These are phyloP conservation scores for Rostrohypoxylon terebratum DNA, from an alignment of 495 filamentous ascomycete genomes.

Conservation along the genomic window DNA sequence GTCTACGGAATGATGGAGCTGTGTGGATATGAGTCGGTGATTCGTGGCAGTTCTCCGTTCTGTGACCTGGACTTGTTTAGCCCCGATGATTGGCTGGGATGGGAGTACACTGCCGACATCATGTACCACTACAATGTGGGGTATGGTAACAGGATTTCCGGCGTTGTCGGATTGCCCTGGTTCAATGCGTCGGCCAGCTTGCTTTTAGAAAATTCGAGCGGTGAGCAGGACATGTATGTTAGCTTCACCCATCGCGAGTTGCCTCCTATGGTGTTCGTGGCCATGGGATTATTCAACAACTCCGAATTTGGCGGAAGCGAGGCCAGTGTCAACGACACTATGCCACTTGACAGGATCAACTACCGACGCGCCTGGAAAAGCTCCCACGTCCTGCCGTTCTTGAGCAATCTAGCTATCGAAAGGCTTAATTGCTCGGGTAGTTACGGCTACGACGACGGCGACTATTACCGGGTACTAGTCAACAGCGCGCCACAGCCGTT, in stretches of 20 bases:
- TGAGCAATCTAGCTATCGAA: slow-evolving; percentile 59
- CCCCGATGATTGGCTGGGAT: slow-evolving; percentile 62
- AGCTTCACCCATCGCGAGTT: slow-evolving; percentile 65
- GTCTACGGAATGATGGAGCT: slow-evolving; percentile 63
- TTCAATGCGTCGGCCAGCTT: slow-evolving; percentile 57
- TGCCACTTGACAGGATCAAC: slow-evolving; percentile 62
- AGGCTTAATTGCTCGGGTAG: slow-evolving; percentile 54
- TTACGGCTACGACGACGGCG: slow-evolving; percentile 51
- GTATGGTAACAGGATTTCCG: slow-evolving; percentile 57
- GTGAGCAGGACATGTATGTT: slow-evolving; percentile 58
- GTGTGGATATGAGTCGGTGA: slow-evolving; percentile 64
- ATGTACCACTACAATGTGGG: slow-evolving; percentile 63
- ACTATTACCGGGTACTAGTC: slow-evolving; percentile 54
- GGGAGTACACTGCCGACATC: slow-evolving; percentile 62
- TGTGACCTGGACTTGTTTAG: slow-evolving; percentile 59
- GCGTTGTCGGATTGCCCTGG: slow-evolving; percentile 62
- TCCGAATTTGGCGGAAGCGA: slow-evolving; percentile 57
- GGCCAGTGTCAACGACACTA: slow-evolving; percentile 58
- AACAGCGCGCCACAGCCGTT: slow-evolving; percentile 54
- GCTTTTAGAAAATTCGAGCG: slow-evolving; percentile 45
- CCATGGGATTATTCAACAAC: slow-evolving; percentile 64
- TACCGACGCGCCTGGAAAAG: slow-evolving; percentile 60
- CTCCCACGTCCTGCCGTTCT: slow-evolving; percentile 58
- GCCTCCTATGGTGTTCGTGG: slow-evolving; percentile 60
- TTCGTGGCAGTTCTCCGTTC: slow-evolving; percentile 60